Evolutionary conservation across 2,329 filamentous ascomycete genomes (phyloP), one percentile per base, ranked within the genome.

Genomic region (Zymoseptoria tritici): DNA sequence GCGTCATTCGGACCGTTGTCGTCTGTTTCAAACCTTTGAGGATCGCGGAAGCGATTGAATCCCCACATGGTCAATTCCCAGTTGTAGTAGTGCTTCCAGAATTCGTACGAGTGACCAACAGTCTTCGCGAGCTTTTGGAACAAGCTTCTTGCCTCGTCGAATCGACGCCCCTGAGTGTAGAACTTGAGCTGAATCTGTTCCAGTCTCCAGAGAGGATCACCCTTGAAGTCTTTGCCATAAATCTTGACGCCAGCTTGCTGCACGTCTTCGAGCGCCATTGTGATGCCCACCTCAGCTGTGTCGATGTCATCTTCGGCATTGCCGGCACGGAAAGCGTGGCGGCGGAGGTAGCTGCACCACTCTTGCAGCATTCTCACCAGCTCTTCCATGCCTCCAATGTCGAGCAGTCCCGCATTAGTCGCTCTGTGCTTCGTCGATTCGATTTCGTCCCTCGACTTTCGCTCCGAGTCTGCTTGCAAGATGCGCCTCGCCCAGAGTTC

Each of bases 111-210:
- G 67, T 91, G 84, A 29, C 86, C 85, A 58, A 91, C 85, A 19
- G 82, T 79, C n/a, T 83, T 78, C 21, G 83, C 82, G 29, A 97
- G 80, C 19, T 61, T 60, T 64, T 88, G 85, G 85, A 90, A 97
- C 54, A 89, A 84, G 16, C 82, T 81, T 49, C 94, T 85, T 2
- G 93, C 94, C 59, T 87, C 87, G 20, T 90, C 84, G 56, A 90
- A 79, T 49, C 89, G 87, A 24, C 86, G 86, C 65, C 90, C 91
- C 72, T 96, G 90, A 3, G 90, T 92, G 54, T 95, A 81, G 71
- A 93, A 96, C 71, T 95, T 91, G 67, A 97, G 93, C 64, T 94
- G 88, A 58, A 97, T 95, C 57, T 90, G 87, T 74, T 97, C 91
- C 4, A 97, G 82, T 9, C 92, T 87, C 73, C 91, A 97, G 53